Conservation (phyloP, 202 grass and related monocot genomes). For the Miscanthus sacchariflorus region DNA sequence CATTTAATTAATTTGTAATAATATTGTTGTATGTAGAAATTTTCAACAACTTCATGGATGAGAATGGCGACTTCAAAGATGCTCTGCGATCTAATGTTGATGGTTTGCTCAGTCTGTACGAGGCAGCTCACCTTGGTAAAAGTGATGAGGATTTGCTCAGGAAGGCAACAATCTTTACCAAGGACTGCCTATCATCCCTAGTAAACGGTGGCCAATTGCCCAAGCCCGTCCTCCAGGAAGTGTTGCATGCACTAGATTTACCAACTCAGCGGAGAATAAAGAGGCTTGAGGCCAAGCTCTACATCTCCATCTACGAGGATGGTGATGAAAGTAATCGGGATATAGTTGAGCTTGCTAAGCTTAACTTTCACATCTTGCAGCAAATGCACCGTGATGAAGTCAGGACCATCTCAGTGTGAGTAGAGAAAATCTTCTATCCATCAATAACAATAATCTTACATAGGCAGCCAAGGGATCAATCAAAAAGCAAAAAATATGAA, state of each 20-base stretch:
- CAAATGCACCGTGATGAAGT: constrained; percentile 43
- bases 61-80: not conserved
- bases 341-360: constrained; percentile 43
- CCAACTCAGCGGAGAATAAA: constrained; percentile 2
- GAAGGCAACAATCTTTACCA: not conserved
- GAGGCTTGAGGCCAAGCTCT: constrained; percentile 24
- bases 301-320: constrained; percentile 22
- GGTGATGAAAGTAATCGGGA: not conserved
- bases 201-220: not conserved
- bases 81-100: not conserved
- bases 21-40: not conserved
- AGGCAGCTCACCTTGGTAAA: constrained; percentile 25
- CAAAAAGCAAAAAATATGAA: too few relatives aligned
- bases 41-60: constrained; percentile 6
- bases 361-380: constrained; percentile 39
- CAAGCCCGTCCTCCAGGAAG: not conserved
- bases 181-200: not conserved
- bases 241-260: not conserved
- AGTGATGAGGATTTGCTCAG: not conserved
- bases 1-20: not conserved
- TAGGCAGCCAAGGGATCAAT: too few relatives aligned
- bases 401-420: constrained; percentile 39
- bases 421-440: not conserved
- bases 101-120: constrained; percentile 16
- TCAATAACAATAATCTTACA: not conserved